Conservation (phyloP, 225 moss, liverwort and hornwort genomes). For the Neckera pumila region DNA sequence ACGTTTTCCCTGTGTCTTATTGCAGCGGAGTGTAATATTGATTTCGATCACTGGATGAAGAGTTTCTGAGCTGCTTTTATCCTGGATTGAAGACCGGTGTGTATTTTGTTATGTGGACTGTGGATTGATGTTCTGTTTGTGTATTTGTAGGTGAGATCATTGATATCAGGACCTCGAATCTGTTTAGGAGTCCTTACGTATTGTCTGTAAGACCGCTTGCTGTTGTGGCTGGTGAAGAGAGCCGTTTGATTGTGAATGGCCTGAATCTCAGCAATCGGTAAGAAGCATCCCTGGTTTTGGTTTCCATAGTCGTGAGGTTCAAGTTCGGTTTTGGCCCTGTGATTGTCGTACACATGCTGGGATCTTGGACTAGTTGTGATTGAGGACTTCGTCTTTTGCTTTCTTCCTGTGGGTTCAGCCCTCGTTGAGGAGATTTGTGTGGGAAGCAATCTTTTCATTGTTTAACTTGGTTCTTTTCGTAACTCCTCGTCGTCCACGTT, state of each 20-base stretch:
- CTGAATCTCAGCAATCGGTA: constrained; percentile 49
- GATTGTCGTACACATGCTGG: neutral
- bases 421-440: no score
- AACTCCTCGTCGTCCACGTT: neutral
- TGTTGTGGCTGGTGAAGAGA: constrained; percentile 58
- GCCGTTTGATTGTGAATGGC: constrained; percentile 39
- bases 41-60: neutral
- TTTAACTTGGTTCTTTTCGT: neutral
- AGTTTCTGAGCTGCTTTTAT: neutral
- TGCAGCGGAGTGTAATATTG: no score
- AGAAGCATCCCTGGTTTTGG: neutral
- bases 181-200: constrained; percentile 34
- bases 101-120: neutral
- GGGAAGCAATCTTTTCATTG: no score
- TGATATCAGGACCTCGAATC: constrained; percentile 12
- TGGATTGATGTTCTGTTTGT: neutral
- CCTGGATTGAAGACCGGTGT: neutral
- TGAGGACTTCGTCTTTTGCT: neutral
- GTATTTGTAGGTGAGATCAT: constrained; percentile 42
- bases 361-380: no score
- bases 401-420: neutral
- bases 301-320: neutral
- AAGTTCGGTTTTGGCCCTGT: neutral
- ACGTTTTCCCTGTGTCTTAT: neutral
- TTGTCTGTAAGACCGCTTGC: constrained; percentile 74